phyloP scores from a whole-genome alignment of 2,329 filamentous ascomycete genomes.

The Allantophomopsis cytisporea region DNA sequence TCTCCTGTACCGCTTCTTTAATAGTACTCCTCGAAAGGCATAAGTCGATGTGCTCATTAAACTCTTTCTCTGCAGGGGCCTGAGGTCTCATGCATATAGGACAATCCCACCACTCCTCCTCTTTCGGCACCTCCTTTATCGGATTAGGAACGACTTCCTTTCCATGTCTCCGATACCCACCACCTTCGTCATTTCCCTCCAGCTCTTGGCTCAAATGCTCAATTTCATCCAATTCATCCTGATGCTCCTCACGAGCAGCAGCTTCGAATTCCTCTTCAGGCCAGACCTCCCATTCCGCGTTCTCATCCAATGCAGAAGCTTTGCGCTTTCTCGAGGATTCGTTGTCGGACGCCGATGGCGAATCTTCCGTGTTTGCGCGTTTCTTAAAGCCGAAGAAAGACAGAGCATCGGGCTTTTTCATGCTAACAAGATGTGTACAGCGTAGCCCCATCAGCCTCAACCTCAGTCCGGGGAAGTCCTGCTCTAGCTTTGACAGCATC shows the following conservation, averaged over 20 bases:
- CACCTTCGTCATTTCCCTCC: slow-evolving; percentile 19
- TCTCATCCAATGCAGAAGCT: slow-evolving; percentile 22
- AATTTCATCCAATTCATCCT: slow-evolving; percentile 46
- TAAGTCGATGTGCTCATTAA: slow-evolving; percentile 87
- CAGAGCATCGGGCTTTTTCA: slow-evolving; percentile 64
- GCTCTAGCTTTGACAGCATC: slow-evolving; percentile 60
- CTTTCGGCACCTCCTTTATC: slow-evolving; percentile 15
- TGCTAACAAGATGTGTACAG: slow-evolving; percentile 77
- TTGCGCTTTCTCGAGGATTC: slow-evolving; percentile 20
- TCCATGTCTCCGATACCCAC: slow-evolving; percentile 23
- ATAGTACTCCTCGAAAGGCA: slow-evolving; percentile 83
- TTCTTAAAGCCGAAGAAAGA: slow-evolving; percentile 62
- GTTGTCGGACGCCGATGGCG: slow-evolving; percentile 7
- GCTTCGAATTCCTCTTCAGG: slow-evolving; percentile 54
- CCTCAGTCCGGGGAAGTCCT: slow-evolving; percentile 67
- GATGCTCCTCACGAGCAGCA: slow-evolving; percentile 42
- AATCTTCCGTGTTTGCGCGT: slow-evolving; percentile 8
- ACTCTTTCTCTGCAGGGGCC: slow-evolving; percentile 55
- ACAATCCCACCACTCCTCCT: slow-evolving; percentile 63
- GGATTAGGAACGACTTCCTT: slow-evolving; percentile 37
- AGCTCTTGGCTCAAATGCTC: slow-evolving; percentile 42
- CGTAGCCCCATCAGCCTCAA: slow-evolving; percentile 79
- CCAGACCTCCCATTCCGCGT: slow-evolving; percentile 49
- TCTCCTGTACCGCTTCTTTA: slow-evolving; percentile 59
- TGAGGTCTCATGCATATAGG: slow-evolving; percentile 78